Evolutionary conservation across 2,329 filamentous ascomycete species (phyloP).

Genomic region (Trichoderma sp.): DNA sequence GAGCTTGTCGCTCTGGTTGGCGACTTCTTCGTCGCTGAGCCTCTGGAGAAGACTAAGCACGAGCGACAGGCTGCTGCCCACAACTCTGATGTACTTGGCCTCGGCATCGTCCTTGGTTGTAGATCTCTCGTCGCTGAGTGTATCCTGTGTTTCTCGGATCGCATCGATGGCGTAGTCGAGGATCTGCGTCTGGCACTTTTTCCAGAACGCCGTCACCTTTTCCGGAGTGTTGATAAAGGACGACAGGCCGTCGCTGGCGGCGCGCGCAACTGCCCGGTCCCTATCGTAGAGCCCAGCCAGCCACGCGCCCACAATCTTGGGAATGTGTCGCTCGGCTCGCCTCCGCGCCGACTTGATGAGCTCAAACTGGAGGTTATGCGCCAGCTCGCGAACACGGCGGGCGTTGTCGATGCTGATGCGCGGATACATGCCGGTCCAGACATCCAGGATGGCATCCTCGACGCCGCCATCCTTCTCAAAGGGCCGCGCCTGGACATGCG

Average conservation of each 20-base stretch:
- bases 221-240: slow-evolving; percentile 76
- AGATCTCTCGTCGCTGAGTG: slow-evolving; percentile 84
- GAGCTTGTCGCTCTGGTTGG: slow-evolving; percentile 61
- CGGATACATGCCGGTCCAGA: slow-evolving; percentile 87
- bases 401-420: slow-evolving; percentile 87
- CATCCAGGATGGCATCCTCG: slow-evolving; percentile 80
- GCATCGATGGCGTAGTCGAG: slow-evolving; percentile 79
- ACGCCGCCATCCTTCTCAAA: slow-evolving; percentile 58
- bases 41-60: slow-evolving; percentile 53
- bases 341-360: slow-evolving; percentile 67
- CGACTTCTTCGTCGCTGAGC: slow-evolving; percentile 51
- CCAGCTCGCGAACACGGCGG: slow-evolving; percentile 81
- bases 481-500: slow-evolving; percentile 56
- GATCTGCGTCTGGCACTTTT: slow-evolving; percentile 75
- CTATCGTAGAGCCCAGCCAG: slow-evolving; percentile 84
- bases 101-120: slow-evolving; percentile 82
- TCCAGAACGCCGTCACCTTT: slow-evolving; percentile 75
- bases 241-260: slow-evolving; percentile 74
- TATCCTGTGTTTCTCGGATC: slow-evolving; percentile 74
- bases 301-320: slow-evolving; percentile 83
- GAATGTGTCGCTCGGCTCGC: slow-evolving; percentile 76
- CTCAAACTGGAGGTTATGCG: slow-evolving; percentile 70
- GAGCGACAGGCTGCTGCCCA: slow-evolving; percentile 54
- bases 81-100: slow-evolving; percentile 78
- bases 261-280: slow-evolving; percentile 71